These are phyloP conservation scores for Draba incana DNA, from an alignment of 345 rosid species.

Conservation along the genomic window DNA sequence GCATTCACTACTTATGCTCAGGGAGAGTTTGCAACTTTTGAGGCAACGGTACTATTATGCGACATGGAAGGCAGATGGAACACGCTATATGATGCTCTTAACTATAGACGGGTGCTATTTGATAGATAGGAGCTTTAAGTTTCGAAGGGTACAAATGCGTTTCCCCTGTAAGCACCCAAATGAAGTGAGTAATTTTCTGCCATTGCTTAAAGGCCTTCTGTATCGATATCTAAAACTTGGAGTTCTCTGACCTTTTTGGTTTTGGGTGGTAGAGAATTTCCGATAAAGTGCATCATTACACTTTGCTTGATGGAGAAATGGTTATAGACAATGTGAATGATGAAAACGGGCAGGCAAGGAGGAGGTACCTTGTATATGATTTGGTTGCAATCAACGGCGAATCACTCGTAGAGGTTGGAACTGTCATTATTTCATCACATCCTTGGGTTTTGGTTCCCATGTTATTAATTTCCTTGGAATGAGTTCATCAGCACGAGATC, in stretches of 20 bases:
- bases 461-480: slow-evolving; percentile 9
- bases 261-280: slow-evolving; percentile 56
- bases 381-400: slow-evolving; percentile 75
- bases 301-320: slow-evolving; percentile 99
- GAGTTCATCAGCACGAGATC: background rate
- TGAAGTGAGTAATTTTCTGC: slow-evolving; percentile 55
- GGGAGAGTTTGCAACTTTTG: slow-evolving; percentile 87
- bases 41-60: slow-evolving; percentile 96
- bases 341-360: slow-evolving; percentile 70
- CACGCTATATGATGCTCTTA: slow-evolving; percentile 95
- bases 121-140: slow-evolving; percentile 80
- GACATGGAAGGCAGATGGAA: slow-evolving; percentile 99
- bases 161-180: slow-evolving; percentile 67
- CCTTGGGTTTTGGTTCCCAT: background rate
- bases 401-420: slow-evolving; percentile 79
- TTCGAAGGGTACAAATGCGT: slow-evolving; percentile 95
- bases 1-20: slow-evolving; percentile 43
- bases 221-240: slow-evolving; percentile 8
- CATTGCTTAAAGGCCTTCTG: slow-evolving; percentile 6
- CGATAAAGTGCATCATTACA: slow-evolving; percentile 75
- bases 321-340: slow-evolving; percentile 75
- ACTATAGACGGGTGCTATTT: slow-evolving; percentile 91
- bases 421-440: slow-evolving; percentile 1
- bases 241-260: slow-evolving; percentile 7
- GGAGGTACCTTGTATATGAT: slow-evolving; percentile 97